These are phyloP conservation scores for Gossypium gossypioides DNA, from an alignment of 441 rosid species.

Conservation along the genomic window DNA sequence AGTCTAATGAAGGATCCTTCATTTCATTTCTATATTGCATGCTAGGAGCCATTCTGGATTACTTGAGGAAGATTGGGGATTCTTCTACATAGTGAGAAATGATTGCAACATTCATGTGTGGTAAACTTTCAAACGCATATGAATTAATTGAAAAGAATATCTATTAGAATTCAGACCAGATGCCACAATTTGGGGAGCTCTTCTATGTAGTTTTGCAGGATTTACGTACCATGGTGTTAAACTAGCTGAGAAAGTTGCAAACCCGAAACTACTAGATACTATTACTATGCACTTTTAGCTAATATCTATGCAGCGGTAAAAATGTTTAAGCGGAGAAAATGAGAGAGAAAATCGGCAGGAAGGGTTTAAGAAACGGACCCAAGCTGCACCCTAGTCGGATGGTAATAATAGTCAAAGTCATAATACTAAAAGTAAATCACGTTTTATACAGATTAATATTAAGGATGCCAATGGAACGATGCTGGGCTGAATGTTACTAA, in stretches of 20 bases:
- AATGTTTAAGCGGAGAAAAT: too few species aligned
- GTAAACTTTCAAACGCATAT: slow-evolving; percentile 50
- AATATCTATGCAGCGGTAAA: too few species aligned
- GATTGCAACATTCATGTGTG: slow-evolving; percentile 47
- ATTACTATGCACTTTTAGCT: too few species aligned
- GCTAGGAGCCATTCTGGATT: slow-evolving; percentile 62
- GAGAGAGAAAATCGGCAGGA: too few species aligned
- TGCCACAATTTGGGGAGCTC: slow-evolving; percentile 59
- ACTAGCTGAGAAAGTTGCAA: slow-evolving; percentile 61
- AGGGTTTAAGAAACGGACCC: too few species aligned
- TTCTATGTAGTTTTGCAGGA: slow-evolving; percentile 60
- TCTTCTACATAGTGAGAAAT: slow-evolving; percentile 51
- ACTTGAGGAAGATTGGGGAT: slow-evolving; percentile 56
- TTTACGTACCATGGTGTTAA: slow-evolving; percentile 42
- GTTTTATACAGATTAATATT: too few species aligned
- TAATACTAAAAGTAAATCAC: too few species aligned
- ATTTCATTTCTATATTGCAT: slow-evolving; percentile 40
- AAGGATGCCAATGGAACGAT: too few species aligned
- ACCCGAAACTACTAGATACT: slow-evolving; percentile 49
- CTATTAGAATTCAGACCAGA: slow-evolving; percentile 33
- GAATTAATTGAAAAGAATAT: slow-evolving; percentile 43
- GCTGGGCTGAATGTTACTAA: too few species aligned
- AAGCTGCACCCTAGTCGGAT: too few species aligned
- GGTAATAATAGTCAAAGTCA: too few species aligned
- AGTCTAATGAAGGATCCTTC: slow-evolving; percentile 31